Base-by-base conservation (phyloP, 2,329 filamentous ascomycete species). In the Fusarium globosum region DNA sequence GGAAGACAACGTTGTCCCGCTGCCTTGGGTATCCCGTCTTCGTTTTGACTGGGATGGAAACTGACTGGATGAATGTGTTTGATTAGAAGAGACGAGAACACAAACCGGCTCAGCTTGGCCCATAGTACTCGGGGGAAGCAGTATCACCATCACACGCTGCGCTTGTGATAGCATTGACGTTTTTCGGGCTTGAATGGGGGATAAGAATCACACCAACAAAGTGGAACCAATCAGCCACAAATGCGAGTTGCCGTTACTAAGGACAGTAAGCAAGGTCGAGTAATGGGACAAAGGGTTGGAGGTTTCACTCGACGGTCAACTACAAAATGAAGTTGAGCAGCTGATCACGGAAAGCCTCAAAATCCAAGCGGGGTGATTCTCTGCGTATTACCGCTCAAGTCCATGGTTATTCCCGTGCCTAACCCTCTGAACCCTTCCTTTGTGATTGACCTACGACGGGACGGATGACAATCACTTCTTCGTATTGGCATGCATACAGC, bases 21-120 rank as follows among this genome's bases (percentile, higher is more conserved):
- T 68, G 59, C 60, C 67, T 65, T 77, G 65, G 63, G 61, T 76
- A 75, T 70, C 61, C 61, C 52, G 61, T 71, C 64, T 65, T 53
- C 33, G 30, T 33, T 55, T 23, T 30, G 36, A 42, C 42, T 60
- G n/a, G 16, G 33, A 42, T 28, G n/a, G 23, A 46, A 45, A 28
- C 49, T 61, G 56, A 74, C 71, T 75, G 62, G 71, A 39, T 53
- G 35, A 48, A 15, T 28, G n/a, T n/a, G 36, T 41, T 35, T 33
- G 42, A 65, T 61, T 35, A 61, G 71, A 73, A 72, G 59, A 52
- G 53, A 64, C 48, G 55, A 58, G 64, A 69, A 69, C 26, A 49
- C 15, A 15, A 51, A 59, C 43, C 23, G 15, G 26, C 55, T n/a
- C 65, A 43, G 26, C 56, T 56, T 42, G 49, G 53, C 46, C 16